Evolutionary conservation across 306 rosid genomes (phyloP).

Genomic region (Inga leiocalycina): DNA sequence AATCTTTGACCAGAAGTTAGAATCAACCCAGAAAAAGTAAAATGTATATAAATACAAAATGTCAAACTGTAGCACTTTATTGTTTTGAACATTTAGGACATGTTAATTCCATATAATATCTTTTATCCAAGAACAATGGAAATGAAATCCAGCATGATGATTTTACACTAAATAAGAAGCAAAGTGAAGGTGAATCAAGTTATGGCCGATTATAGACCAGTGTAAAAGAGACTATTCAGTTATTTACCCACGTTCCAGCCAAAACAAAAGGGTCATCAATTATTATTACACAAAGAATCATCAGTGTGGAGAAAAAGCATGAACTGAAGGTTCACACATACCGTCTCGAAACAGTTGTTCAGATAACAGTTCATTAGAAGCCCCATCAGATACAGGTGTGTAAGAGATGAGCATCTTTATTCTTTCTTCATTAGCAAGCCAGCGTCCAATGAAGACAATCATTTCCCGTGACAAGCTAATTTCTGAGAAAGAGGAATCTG

Average conservation of each 20-base stretch:
- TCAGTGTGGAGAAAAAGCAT: conserved; percentile 29
- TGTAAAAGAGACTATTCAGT: not conserved
- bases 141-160: not conserved
- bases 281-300: not conserved
- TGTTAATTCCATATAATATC: not conserved
- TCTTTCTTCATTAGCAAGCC: conserved; percentile 94
- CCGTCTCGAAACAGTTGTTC: conserved; percentile 92
- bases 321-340: conserved; percentile 41
- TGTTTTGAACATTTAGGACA: not conserved
- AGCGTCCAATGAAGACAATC: conserved; percentile 70
- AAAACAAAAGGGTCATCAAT: conserved; percentile 9
- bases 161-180: not conserved
- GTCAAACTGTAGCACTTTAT: not conserved
- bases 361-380: conserved; percentile 66
- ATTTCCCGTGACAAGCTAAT: conserved; percentile 78
- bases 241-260: not conserved
- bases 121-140: not conserved
- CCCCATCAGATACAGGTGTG: conserved; percentile 57
- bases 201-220: not conserved
- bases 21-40: not conserved
- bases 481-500: conserved; percentile 73
- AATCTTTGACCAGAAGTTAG: not conserved
- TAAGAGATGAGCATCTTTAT: conserved; percentile 54
- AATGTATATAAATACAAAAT: not conserved
- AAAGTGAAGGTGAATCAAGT: not conserved